Evolutionary conservation across 306 rosid species (phyloP), one percentile per base, ranked within the genome.

Genomic region (Corylus americana): DNA sequence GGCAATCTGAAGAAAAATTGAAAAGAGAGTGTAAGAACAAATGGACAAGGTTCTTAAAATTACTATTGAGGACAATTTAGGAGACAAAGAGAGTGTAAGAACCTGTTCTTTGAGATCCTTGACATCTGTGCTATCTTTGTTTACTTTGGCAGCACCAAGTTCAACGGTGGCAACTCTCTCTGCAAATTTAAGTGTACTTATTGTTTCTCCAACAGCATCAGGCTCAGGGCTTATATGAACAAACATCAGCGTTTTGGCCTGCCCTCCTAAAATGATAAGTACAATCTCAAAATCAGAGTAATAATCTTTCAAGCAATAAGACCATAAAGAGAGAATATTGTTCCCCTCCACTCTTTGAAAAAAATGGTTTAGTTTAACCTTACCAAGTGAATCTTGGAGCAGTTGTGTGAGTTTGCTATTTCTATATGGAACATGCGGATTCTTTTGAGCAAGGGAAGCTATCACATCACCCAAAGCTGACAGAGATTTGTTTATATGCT

Each of bases 301-400:
- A 80, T 54, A 49, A 64, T 4, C 29, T 25, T 69, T 55, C 35
- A 4, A 42, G 45, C 6, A 42, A 42, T 42, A 73, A 50, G 73
- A 29, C 70, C 22, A 55, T 37, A 44, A 74, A 42, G 45, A 42
- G 45, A 39, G 37, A 69, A 39, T 12, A 47, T 47, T 59, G 31
- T 47, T 63, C 67, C 17, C 37, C 27, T 74, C 63, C 47, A 58
- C 47, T n/a, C 27, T 5, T 51, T 61, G 20, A 57, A 42, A 13
- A 13, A 79, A 69, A 70, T 53, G 70, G 44, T 47, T 18, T 18
- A 51, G 70, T 82, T 79, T 71, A 76, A 78, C 20, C 87, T 82
- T 87, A 94, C 98, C 98, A 67, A 94, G 97, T 58, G 98, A 94
- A 81, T 94, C 98, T 86, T 94, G 98, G 64, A 94, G 98, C 69